These are phyloP conservation scores for Mikania micrantha DNA, from an alignment of 129 eudicot species.

Conservation along the genomic window DNA sequence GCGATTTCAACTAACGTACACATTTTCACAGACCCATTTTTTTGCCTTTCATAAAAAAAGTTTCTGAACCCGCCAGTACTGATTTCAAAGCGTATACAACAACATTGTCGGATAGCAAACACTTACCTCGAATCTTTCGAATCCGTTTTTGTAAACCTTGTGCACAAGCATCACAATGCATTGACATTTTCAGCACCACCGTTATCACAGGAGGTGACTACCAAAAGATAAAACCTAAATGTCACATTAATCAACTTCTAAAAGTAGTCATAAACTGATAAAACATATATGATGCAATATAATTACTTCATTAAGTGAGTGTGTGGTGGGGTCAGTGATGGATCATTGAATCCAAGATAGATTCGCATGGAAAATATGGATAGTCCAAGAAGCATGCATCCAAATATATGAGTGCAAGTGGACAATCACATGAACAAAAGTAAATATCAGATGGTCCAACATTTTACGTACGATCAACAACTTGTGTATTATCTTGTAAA, in stretches of 20 bases:
- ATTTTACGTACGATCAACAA: slow-evolving; percentile 6
- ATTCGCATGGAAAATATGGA: slow-evolving; percentile 20
- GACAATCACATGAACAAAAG: slow-evolving; percentile 17
- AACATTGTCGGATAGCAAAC: background rate
- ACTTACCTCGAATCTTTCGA: slow-evolving; percentile 51
- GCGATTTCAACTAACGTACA: no score
- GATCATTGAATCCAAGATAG: slow-evolving; percentile 18
- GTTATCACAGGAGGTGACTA: slow-evolving; percentile 67
- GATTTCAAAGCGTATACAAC: no score
- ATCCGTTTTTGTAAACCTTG: slow-evolving; percentile 59
- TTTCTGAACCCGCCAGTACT: no score
- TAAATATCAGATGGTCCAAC: slow-evolving; percentile 23
- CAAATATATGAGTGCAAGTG: slow-evolving; percentile 20
- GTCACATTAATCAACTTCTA: background rate
- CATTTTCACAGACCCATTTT: no score
- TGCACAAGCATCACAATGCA: slow-evolving; percentile 96
- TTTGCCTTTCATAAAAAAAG: no score
- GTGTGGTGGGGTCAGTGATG: slow-evolving; percentile 18
- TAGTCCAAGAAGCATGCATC: slow-evolving; percentile 24
- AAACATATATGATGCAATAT: no score
- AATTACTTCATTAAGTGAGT: no score
- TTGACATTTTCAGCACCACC: slow-evolving; percentile 59
- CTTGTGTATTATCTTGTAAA: slow-evolving; percentile 7
- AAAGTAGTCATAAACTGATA: background rate
- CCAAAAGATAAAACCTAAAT: slow-evolving; percentile 5